Conservation (phyloP, 805 yeast genomes). For the Lipomyces chichibuensis region DNA sequence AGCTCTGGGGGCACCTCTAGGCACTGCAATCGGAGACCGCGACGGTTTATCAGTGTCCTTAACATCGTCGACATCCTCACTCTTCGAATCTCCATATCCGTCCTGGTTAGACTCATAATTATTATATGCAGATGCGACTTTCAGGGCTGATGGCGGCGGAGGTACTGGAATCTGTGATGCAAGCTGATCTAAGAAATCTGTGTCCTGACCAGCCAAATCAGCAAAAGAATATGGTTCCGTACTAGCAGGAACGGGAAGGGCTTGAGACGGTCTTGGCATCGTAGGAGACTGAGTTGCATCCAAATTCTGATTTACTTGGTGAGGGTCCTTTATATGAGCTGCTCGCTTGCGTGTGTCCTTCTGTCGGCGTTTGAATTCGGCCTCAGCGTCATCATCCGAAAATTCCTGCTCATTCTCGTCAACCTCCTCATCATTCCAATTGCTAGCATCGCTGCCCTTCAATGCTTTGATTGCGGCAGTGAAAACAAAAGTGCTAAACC, state of each 20-base stretch:
- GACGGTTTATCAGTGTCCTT: not conserved
- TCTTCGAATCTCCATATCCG: not conserved
- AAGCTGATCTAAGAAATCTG: constrained; percentile 17
- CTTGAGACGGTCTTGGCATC: not conserved
- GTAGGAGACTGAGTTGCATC: not conserved
- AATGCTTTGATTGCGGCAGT: constrained; percentile 70
- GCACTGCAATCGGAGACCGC: not conserved
- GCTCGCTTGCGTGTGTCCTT: constrained; percentile 61
- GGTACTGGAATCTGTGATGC: constrained; percentile 2
- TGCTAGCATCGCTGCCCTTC: constrained; percentile 94
- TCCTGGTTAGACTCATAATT: constrained; percentile 1
- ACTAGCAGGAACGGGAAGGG: constrained; percentile 1
- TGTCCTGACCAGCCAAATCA: constrained; percentile 31
- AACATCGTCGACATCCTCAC: not conserved
- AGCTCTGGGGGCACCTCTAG: constrained; percentile 8
- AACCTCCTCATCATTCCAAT: constrained; percentile 90
- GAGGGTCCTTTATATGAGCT: constrained; percentile 38
- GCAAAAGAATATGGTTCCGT: constrained; percentile 20
- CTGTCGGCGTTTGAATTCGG: constrained; percentile 63
- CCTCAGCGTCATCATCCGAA: constrained; percentile 88
- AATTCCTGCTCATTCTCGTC: constrained; percentile 71
- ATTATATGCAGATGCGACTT: not conserved
- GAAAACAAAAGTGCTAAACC: constrained; percentile 74
- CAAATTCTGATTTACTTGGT: not conserved
- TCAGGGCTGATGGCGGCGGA: not conserved